Conservation (phyloP, 345 rosid genomes). For the Euphorbia tirucalli region DNA sequence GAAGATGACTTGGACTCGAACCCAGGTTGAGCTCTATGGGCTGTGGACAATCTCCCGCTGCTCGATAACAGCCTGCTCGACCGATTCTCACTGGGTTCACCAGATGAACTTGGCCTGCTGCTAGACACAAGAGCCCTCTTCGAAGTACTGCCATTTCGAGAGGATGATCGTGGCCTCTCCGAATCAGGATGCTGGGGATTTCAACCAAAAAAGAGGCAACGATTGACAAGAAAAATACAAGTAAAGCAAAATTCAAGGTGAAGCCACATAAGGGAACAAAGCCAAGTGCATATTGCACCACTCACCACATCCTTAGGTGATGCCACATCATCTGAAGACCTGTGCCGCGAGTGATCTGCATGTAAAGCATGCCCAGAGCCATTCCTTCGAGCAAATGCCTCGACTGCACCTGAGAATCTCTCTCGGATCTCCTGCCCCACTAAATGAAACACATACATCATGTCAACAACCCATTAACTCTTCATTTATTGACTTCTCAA, state of each 20-base stretch:
- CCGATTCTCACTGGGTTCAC: slow-evolving; percentile 64
- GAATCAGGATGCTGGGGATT: slow-evolving; percentile 47
- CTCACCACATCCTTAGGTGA: slow-evolving; percentile 56
- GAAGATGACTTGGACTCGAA: slow-evolving; percentile 50
- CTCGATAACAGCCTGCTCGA: slow-evolving; percentile 63
- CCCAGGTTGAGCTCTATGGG: slow-evolving; percentile 63
- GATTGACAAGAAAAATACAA: not conserved
- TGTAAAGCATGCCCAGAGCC: slow-evolving; percentile 39
- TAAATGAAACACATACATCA: slow-evolving; percentile 11
- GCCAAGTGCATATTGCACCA: slow-evolving; percentile 5
- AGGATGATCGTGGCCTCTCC: slow-evolving; percentile 49
- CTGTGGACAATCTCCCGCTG: slow-evolving; percentile 56
- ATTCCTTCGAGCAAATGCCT: slow-evolving; percentile 67
- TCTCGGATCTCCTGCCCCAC: slow-evolving; percentile 64
- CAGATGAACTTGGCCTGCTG: slow-evolving; percentile 71
- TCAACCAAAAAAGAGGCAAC: not conserved
- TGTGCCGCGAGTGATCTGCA: slow-evolving; percentile 49
- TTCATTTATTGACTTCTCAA: not conserved
- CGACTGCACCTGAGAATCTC: slow-evolving; percentile 64
- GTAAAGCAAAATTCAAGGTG: not conserved
- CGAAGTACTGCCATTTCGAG: slow-evolving; percentile 67
- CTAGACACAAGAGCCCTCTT: slow-evolving; percentile 60
- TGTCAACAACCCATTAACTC: not conserved
- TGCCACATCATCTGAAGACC: slow-evolving; percentile 54
- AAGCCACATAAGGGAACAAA: not conserved